Percentiles rank a stretch among this genome's conserved stretches.
Evolutionary conservation across 805 yeast genomes (phyloP).

Genomic region (Suhomyces sp.): DNA sequence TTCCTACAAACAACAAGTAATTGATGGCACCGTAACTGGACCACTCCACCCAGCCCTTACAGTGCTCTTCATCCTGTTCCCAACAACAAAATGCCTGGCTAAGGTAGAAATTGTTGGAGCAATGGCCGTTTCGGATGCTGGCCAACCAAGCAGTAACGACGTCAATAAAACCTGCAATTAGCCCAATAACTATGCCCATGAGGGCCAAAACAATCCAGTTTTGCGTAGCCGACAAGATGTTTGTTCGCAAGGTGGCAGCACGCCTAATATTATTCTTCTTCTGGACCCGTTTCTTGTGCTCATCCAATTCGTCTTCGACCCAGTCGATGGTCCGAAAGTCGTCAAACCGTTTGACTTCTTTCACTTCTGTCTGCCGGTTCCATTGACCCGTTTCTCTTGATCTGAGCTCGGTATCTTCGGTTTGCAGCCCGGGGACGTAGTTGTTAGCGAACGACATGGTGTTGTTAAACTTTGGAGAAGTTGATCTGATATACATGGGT

Average conservation of each 20-base stretch:
- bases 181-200: constrained; percentile 77
- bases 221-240: constrained; percentile 39
- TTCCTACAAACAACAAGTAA: constrained; percentile 56
- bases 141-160: constrained; percentile 86
- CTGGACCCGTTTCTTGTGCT: constrained; percentile 37
- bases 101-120: constrained; percentile 65
- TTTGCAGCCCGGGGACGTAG: not conserved
- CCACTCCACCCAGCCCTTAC: constrained; percentile 74
- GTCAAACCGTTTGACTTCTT: constrained; percentile 50
- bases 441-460: not conserved
- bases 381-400: constrained; percentile 34
- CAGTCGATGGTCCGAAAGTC: constrained; percentile 69
- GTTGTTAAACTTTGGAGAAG: not conserved
- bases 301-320: constrained; percentile 57
- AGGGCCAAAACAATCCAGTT: constrained; percentile 72
- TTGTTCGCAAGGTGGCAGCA: constrained; percentile 19
- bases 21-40: constrained; percentile 41
- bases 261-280: constrained; percentile 13
- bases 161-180: constrained; percentile 77
- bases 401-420: constrained; percentile 8
- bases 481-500: not conserved
- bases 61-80: constrained; percentile 49
- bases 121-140: constrained; percentile 74
- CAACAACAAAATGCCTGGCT: constrained; percentile 81
- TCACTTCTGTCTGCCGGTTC: constrained; percentile 34